These are phyloP conservation scores for Alternaria infectoria DNA, from an alignment of 2,329 filamentous ascomycete genomes.

Conservation along the genomic window DNA sequence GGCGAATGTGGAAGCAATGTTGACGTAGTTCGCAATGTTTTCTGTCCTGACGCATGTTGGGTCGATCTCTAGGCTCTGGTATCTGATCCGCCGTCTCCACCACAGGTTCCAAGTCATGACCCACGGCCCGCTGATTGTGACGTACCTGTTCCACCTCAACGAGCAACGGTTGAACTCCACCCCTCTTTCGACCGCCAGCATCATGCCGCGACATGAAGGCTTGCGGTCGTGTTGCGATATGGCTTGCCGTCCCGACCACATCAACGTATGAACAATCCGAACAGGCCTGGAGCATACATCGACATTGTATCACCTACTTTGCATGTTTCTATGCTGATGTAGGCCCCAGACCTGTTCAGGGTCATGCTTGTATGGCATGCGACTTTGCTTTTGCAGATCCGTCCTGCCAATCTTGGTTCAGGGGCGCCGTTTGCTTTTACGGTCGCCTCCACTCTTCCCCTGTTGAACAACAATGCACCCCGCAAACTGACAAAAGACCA, in stretches of 20 bases:
- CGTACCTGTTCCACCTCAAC: neutral
- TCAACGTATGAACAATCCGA: neutral
- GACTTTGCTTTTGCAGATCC: neutral
- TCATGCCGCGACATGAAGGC: neutral
- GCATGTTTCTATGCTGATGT: neutral
- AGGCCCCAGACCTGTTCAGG: neutral
- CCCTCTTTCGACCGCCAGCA: neutral
- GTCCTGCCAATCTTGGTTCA: neutral
- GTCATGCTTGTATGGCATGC: neutral
- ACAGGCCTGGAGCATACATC: neutral
- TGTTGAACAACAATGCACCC: conserved; percentile 1
- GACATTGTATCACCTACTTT: neutral
- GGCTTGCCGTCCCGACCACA: neutral
- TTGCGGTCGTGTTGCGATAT: neutral
- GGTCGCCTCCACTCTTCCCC: neutral
- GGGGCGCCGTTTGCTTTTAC: neutral
- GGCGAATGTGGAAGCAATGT: neutral
- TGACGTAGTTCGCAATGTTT: neutral
- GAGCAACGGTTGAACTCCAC: neutral
- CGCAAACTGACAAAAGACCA: neutral
- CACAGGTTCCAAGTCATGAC: neutral
- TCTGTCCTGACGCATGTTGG: neutral
- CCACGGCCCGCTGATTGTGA: neutral
- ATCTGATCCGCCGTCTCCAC: neutral
- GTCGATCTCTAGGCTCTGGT: neutral